Base-by-base conservation (phyloP, 805 yeast genomes). In the Groenewaldozyma tartarivorans region DNA sequence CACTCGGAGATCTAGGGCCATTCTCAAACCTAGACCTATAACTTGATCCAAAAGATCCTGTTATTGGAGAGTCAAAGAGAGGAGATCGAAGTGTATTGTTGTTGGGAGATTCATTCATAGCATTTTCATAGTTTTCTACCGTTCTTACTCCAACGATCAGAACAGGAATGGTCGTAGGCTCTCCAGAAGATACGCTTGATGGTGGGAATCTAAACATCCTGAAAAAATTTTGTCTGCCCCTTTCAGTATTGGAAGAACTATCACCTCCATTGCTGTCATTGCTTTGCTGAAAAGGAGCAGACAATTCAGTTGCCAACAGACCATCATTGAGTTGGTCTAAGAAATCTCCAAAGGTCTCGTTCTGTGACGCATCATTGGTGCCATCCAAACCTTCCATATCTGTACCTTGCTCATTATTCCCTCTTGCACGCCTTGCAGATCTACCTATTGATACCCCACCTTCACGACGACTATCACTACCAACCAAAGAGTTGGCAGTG, bases 141-240 rank as follows among this genome's bases (percentile, higher is more conserved):
- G 74, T 67, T 5, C 76, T 55, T 18, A 72, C 68, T 4, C 77
- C 75, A 17, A 72, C 64, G 19, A 72, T 66, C 43, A 72, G 57
- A 3, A 72, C 71, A 1, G 77, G 77, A 3, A 71, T 62, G 24
- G 55, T 50, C 3, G 27, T 38, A 17, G 36, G 29, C 17, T 39
- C 34, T 16, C 37, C 41, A 35, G 55, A 57, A 32, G 56, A 51
- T 32, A 62, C 57, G 56, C 53, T 32, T 30, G 50, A 33, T 4
- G 59, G 46, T 6, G 54, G 49, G 47, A 60, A 56, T 33, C 63
- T 20, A 42, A 57, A 56, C 61, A 58, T 58, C 35, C 65, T 54
- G 47, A 60, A 59, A 33, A 59, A 56, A 38, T 54, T 56, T 13
- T 55, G 42, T 5, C 58, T 32, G 19, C 37, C 22, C 37, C 35